Evolutionary conservation across 1,284 basidiomycete species (phyloP).

Genomic region (Ustilago vetiveriae): DNA sequence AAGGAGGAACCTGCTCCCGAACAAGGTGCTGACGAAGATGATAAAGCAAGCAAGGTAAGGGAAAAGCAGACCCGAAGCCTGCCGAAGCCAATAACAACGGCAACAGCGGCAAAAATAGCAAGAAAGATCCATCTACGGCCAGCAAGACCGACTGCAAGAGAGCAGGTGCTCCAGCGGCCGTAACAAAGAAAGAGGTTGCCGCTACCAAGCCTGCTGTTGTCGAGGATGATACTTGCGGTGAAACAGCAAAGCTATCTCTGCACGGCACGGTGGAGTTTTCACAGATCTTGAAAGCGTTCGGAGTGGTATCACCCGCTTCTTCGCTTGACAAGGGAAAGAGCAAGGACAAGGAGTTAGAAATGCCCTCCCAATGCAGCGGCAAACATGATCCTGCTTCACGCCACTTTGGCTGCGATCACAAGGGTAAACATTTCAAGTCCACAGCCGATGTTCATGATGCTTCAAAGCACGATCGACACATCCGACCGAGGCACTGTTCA

Average conservation of each 20-base stretch:
- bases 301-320: conserved; percentile 1
- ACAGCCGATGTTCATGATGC: no score
- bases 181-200: conserved; percentile 6
- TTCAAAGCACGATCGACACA: no score
- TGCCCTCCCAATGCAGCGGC: conserved; percentile 1
- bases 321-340: no score
- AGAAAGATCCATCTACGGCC: no score
- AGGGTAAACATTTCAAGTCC: no score
- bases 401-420: no score
- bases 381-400: neutral
- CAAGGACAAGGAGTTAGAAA: neutral
- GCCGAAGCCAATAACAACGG: neutral
- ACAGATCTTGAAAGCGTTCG: conserved; percentile 22
- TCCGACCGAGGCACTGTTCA: no score
- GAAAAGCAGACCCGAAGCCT: neutral
- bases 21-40: neutral
- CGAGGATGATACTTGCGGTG: neutral
- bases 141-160: conserved; percentile 7
- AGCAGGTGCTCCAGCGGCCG: no score
- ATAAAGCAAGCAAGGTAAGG: conserved; percentile 3
- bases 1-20: conserved; percentile 4
- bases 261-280: conserved; percentile 21
- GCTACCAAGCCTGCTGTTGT: neutral
- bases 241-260: conserved; percentile 12
- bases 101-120: neutral